phyloP scores from a whole-genome alignment of 2,329 filamentous ascomycete genomes.

The Colletotrichum sp. region DNA sequence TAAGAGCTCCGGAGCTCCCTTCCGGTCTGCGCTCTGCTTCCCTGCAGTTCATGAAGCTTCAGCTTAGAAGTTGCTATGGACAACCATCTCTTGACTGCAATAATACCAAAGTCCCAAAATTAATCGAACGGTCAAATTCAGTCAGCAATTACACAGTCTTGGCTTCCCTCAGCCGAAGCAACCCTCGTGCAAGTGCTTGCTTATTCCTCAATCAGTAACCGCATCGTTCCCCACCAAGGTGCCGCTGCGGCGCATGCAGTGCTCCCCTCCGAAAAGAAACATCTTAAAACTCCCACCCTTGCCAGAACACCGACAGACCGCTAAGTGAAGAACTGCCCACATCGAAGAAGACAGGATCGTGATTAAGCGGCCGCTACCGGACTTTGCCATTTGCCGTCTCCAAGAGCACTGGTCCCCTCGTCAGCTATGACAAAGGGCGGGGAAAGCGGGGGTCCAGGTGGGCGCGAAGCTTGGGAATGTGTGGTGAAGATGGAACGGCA shows the following conservation, averaged over 20 bases:
- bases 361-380: not conserved
- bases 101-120: not conserved
- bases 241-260: not conserved
- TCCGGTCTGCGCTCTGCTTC: not conserved
- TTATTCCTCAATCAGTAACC: not conserved
- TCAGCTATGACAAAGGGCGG: slow-evolving; percentile 38
- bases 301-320: not conserved
- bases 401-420: slow-evolving; percentile 5
- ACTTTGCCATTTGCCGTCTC: not conserved
- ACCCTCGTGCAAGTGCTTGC: not conserved
- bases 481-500: slow-evolving; percentile 5
- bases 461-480: not conserved
- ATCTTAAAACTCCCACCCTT: not conserved
- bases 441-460: slow-evolving; percentile 23
- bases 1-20: not conserved
- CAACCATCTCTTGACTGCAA: not conserved
- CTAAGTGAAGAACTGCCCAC: not conserved
- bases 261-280: not conserved
- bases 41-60: not conserved
- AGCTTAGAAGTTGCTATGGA: not conserved
- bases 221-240: not conserved
- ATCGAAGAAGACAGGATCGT: not conserved
- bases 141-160: not conserved
- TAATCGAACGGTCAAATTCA: not conserved
- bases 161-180: not conserved